phyloP scores from a whole-genome alignment of 129 eudicot species.

The Helichrysum umbraculigerum region DNA sequence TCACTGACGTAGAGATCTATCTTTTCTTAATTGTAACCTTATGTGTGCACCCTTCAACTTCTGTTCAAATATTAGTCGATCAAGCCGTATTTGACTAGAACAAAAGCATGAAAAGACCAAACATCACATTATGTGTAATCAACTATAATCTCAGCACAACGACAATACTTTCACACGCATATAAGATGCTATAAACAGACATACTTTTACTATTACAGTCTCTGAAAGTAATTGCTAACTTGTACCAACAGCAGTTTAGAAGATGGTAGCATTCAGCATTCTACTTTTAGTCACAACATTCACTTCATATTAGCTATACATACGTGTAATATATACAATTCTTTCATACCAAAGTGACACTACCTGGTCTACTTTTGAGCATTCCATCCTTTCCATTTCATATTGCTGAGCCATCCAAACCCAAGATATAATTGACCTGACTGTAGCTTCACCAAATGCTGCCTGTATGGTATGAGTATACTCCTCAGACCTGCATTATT shows the following conservation, averaged over 20 bases:
- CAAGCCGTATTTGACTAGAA: too few relatives aligned
- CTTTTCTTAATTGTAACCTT: too few relatives aligned
- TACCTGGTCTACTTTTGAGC: slow-evolving; percentile 22
- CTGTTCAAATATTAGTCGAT: too few relatives aligned
- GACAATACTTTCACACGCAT: neutral
- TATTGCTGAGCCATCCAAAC: slow-evolving; percentile 65
- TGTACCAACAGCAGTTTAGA: neutral
- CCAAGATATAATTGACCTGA: slow-evolving; percentile 46
- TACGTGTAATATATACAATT: slow-evolving; percentile 8
- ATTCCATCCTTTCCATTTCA: slow-evolving; percentile 72
- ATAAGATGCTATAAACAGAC: too few relatives aligned
- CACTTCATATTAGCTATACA: slow-evolving; percentile 21
- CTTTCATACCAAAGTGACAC: slow-evolving; percentile 21
- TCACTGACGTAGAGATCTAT: too few relatives aligned
- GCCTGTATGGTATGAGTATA: slow-evolving; percentile 80
- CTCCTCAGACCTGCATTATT: slow-evolving; percentile 68
- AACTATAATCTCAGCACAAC: neutral
- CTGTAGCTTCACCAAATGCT: slow-evolving; percentile 70
- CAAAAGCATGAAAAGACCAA: too few relatives aligned
- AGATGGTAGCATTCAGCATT: neutral
- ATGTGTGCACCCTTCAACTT: too few relatives aligned
- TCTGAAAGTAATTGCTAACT: too few relatives aligned
- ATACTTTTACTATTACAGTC: too few relatives aligned
- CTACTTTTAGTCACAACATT: neutral
- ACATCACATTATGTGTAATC: too few relatives aligned